These are phyloP conservation scores for Hypoxylon sp. DNA, from an alignment of 2,329 filamentous ascomycete genomes.

Conservation along the genomic window DNA sequence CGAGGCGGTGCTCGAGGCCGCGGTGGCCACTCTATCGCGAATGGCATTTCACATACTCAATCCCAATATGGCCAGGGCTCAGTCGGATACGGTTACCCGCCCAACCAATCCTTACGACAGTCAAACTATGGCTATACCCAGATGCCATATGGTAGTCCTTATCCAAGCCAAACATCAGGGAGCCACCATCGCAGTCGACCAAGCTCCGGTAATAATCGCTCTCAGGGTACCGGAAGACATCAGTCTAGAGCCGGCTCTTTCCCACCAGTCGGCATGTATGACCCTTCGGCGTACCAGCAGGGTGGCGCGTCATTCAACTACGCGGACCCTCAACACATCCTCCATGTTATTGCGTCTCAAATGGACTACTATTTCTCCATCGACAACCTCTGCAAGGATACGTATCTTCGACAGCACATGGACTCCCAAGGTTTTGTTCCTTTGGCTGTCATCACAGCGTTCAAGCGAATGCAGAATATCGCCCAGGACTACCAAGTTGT, in stretches of 20 bases:
- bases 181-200: conserved; percentile 42
- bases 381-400: conserved; percentile 93
- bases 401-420: conserved; percentile 90
- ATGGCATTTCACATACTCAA: conserved; percentile 45
- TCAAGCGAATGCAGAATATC: conserved; percentile 83
- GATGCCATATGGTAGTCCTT: conserved; percentile 44
- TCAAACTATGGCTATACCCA: conserved; percentile 36
- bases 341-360: conserved; percentile 56
- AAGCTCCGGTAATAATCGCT: conserved; percentile 42
- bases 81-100: conserved; percentile 39
- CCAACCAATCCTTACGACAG: conserved; percentile 37
- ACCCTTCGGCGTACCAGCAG: conserved; percentile 63
- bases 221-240: conserved; percentile 36
- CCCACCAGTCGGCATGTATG: conserved; percentile 65
- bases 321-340: conserved; percentile 62
- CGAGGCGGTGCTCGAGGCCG: conserved; percentile 61
- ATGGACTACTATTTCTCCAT: conserved; percentile 97
- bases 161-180: conserved; percentile 42
- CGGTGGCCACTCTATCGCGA: conserved; percentile 51
- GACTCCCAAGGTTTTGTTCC: conserved; percentile 93
- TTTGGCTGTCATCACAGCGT: conserved; percentile 81
- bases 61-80: conserved; percentile 37
- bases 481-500: conserved; percentile 79
- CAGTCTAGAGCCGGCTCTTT: conserved; percentile 47
- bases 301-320: conserved; percentile 67